Percentiles rank a stretch among this genome's conserved stretches.
Evolutionary conservation across 768 basidiomycete genomes (phyloP).

Genomic region (Pleurotus ostreatus): DNA sequence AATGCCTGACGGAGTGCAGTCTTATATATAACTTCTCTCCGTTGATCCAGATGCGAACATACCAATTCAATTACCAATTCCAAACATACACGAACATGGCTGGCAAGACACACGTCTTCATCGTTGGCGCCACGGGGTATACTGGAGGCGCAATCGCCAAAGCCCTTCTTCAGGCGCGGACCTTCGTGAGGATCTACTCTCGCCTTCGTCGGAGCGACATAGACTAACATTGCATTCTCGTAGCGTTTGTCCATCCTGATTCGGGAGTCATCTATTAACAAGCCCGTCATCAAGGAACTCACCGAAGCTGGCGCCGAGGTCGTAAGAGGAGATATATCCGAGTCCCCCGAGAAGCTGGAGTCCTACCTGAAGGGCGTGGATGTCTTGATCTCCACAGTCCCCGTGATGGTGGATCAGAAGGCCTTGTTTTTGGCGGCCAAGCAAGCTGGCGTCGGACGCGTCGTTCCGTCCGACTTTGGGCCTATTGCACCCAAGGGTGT

Average conservation of each 20-base stretch:
- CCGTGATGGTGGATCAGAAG: no score
- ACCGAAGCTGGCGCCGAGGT: background rate
- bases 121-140: background rate
- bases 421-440: background rate
- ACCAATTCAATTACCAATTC: no score
- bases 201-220: background rate
- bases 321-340: background rate
- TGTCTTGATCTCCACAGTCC: conserved; percentile 1
- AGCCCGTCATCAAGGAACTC: background rate
- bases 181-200: background rate
- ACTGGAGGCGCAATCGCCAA: background rate
- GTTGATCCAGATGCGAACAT: background rate
- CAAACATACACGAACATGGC: background rate
- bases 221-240: background rate
- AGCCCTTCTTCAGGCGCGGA: background rate
- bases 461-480: background rate
- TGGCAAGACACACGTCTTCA: background rate
- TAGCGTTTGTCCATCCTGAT: background rate
- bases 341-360: background rate
- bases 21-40: background rate
- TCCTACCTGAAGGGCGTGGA: conserved; percentile 1
- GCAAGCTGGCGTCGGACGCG: background rate
- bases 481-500: background rate
- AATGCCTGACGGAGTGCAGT: no score
- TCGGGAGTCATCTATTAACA: background rate